Conservation (phyloP, 371 early-diverging fungal genomes). For the Mucor circinelloides region DNA sequence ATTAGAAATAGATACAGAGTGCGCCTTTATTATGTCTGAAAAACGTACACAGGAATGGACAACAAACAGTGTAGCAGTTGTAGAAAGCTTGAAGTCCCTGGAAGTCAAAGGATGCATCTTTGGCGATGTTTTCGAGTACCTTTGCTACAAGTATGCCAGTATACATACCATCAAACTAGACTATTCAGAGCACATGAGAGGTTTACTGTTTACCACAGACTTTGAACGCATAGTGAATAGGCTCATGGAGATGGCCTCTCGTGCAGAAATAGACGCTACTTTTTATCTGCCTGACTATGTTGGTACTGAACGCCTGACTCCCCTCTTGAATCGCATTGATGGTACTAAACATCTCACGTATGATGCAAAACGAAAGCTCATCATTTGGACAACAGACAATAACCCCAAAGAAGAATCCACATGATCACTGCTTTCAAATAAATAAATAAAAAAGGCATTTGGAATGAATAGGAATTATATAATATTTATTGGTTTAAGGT, state of each 20-base stretch:
- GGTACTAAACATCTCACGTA: background rate
- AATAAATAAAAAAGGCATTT: background rate
- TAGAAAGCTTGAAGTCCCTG: background rate
- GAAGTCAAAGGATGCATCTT: background rate
- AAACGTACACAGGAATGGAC: background rate
- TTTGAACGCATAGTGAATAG: no score
- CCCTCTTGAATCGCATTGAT: background rate
- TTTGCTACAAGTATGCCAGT: background rate
- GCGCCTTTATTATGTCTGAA: background rate
- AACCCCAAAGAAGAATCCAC: no score
- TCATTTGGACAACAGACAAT: background rate
- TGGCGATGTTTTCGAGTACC: background rate
- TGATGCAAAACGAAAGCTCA: background rate
- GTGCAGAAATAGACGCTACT: background rate
- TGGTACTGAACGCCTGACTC: background rate
- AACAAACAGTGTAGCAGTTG: background rate
- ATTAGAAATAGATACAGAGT: background rate
- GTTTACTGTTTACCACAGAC: no score
- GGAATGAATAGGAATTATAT: background rate
- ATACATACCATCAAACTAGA: background rate
- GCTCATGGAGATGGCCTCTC: no score
- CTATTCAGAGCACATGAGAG: background rate
- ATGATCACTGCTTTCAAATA: background rate
- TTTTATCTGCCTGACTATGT: background rate
- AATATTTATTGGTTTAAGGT: background rate